Base-by-base conservation (phyloP, 2,329 filamentous ascomycete species). In the Fusarium denticulatum region DNA sequence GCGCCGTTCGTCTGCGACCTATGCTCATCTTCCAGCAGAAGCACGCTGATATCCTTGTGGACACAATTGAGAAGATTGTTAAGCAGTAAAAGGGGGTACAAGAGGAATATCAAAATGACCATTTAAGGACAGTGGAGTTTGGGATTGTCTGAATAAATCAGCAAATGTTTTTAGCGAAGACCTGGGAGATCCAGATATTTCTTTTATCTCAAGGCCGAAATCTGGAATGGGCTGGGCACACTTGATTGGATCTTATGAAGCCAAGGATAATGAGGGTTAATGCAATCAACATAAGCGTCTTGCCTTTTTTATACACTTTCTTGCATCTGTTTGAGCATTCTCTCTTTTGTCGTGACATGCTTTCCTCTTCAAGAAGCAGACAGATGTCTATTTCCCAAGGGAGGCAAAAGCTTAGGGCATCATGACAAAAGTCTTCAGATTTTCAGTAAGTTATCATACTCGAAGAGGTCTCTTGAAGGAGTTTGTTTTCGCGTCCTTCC, bases 11-110 rank as follows among this genome's bases (percentile, higher is more conserved):
- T 57, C 85, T 98, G 80, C 86, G 95, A 78, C 95, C 95, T 47
- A 97, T 97, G 95, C 85, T 98, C 77, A 92, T 95, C 79, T 96
- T 98, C 87, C 93, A 97, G 89, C 90, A 94, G 88, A 90, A 93
- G 81, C 96, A 98, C 83, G 95, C 93, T 28, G 94, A 97, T 84
- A 91, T 97, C 68, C 85, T 98, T 77, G 83, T 97, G 55, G 94
- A 94, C 77, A 88, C 88, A 30, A 80, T 97, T 75, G 94, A 97
- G 86, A 94, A 93, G 86, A 86, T 95, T 74, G 88, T 91, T 75
- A 89, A 84, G 74, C 82, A 83, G 52, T 76, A 80, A 66, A 81
- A 68, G 65, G 18, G 20, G 39, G 12, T 52, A 13, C 18, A 36
- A 49, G 53, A 30, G 30, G 32, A 24, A 28, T 32, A 56, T 64